Conservation (phyloP, 1,284 basidiomycete species). For the Fomitopsis betulina region DNA sequence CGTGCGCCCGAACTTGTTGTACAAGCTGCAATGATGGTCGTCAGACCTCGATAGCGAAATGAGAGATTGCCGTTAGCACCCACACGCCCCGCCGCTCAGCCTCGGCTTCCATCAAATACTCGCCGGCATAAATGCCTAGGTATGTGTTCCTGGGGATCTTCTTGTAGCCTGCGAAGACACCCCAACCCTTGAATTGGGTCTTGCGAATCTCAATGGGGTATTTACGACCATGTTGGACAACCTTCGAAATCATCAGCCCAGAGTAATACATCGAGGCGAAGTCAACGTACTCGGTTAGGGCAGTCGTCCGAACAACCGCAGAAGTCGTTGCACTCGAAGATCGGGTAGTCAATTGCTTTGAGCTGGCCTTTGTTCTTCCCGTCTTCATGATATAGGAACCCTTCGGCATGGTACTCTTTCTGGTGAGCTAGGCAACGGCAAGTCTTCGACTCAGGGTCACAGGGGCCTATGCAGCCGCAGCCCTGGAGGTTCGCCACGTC, state of each 20-base stretch:
- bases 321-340: constrained; percentile 84
- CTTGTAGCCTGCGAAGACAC: constrained; percentile 61
- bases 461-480: constrained; percentile 71
- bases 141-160: constrained; percentile 69
- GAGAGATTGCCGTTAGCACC: constrained; percentile 23
- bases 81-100: constrained; percentile 66
- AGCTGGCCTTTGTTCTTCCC: constrained; percentile 39
- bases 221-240: constrained; percentile 78
- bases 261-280: background rate
- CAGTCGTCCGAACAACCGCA: constrained; percentile 83
- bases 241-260: constrained; percentile 36
- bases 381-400: constrained; percentile 61
- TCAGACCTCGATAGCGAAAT: background rate
- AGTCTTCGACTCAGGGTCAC: constrained; percentile 61
- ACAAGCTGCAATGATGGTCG: constrained; percentile 37
- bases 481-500: constrained; percentile 53
- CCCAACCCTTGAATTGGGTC: constrained; percentile 79
- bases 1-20: constrained; percentile 74
- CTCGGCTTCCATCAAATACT: constrained; percentile 68
- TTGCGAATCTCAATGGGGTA: constrained; percentile 59
- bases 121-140: constrained; percentile 83
- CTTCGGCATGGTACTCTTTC: constrained; percentile 34
- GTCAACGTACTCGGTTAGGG: constrained; percentile 64
- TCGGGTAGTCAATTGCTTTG: constrained; percentile 50
- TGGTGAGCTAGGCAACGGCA: constrained; percentile 70